These are phyloP conservation scores for Endoconidiophora laricicola DNA, from an alignment of 2,329 filamentous ascomycete species.

Conservation along the genomic window DNA sequence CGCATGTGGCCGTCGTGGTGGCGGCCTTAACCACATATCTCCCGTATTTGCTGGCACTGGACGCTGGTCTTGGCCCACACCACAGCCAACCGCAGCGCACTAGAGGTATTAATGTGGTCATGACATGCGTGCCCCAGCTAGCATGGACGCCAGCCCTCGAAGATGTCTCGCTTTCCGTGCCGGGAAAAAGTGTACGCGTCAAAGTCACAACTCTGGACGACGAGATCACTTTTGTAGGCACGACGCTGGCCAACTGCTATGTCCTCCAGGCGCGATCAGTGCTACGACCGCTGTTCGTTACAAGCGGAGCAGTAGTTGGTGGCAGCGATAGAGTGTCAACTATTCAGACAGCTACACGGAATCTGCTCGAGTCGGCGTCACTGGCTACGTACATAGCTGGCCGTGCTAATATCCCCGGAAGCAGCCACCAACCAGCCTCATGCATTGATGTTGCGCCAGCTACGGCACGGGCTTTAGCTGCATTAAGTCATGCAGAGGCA, in stretches of 20 bases:
- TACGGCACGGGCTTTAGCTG: slow-evolving; percentile 38
- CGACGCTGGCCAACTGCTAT: slow-evolving; percentile 59
- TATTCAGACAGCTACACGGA: slow-evolving; percentile 58
- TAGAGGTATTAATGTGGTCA: slow-evolving; percentile 4
- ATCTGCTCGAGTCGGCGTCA: slow-evolving; percentile 61
- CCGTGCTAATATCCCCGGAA: slow-evolving; percentile 27
- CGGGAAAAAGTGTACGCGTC: slow-evolving; percentile 40
- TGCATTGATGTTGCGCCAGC: slow-evolving; percentile 37
- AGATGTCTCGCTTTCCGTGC: slow-evolving; percentile 34
- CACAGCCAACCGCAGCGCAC: slow-evolving; percentile 2
- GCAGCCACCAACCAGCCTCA: slow-evolving; percentile 20
- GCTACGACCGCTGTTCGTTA: slow-evolving; percentile 57
- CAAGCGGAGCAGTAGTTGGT: slow-evolving; percentile 41
- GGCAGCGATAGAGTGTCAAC: slow-evolving; percentile 51
- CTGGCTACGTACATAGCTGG: slow-evolving; percentile 57
- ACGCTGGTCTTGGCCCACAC: slow-evolving; percentile 47
- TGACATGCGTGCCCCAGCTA: slow-evolving; percentile 34
- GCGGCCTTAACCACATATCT: slow-evolving; percentile 60
- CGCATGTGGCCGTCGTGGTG: slow-evolving; percentile 54
- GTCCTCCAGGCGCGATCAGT: slow-evolving; percentile 54
- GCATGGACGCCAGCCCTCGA: slow-evolving; percentile 76
- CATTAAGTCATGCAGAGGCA: slow-evolving; percentile 67
- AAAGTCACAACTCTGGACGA: slow-evolving; percentile 64
- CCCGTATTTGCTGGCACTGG: slow-evolving; percentile 66
- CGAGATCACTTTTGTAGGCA: slow-evolving; percentile 66